Evolutionary conservation across 495 filamentous ascomycete genomes (phyloP), one percentile per base, ranked within the genome.

Genomic region (Annulohypoxylon nitens): DNA sequence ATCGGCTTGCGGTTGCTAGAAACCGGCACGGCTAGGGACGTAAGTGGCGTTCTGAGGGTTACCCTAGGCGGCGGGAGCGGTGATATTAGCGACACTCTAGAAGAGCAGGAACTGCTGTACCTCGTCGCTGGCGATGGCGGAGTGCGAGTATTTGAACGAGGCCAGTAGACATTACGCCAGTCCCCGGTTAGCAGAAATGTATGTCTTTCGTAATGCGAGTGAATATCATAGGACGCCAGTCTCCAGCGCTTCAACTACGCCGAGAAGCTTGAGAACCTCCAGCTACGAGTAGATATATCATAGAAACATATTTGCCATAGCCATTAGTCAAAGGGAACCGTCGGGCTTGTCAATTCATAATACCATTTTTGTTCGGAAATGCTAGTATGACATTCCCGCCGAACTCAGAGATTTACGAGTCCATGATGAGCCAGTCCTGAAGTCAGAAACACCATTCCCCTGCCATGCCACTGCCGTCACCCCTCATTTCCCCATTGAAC

Each of bases 41-140:
- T 98, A 25, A 97, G 92, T 83, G 95, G 96, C 8, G 93, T 97
- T 39, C 70, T 97, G 62, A 87, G 95, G 73, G 87, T 97, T 59
- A 93, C 91, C 8, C 84, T 82, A 23, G 89, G 90, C 5, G 78
- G 77, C 18, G 73, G 78, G 20, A 75, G 53, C 26, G 33, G 62
- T 61, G 69, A 58, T 18, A 73, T 71, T 67, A 71, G 69, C 45
- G 69, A 73, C 18, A 67, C 59, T 5, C 77, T 83, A 11, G 81
- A 89, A 67, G 90, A 92, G 59, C 88, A 83, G 71, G 95, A 98
- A 79, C 88, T 91, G 69, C 78, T 98, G 79, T 98, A 97, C 81
- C 90, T 90, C 71, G 88, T 97, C 34, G 87, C 88, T 45, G 86
- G 87, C 14, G 92, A 97, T 81, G 92, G 92, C n/a, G 87, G 89